Evolutionary conservation across 208 protist genomes (phyloP).

Genomic region (Leptomonas pyrrhocoris): DNA sequence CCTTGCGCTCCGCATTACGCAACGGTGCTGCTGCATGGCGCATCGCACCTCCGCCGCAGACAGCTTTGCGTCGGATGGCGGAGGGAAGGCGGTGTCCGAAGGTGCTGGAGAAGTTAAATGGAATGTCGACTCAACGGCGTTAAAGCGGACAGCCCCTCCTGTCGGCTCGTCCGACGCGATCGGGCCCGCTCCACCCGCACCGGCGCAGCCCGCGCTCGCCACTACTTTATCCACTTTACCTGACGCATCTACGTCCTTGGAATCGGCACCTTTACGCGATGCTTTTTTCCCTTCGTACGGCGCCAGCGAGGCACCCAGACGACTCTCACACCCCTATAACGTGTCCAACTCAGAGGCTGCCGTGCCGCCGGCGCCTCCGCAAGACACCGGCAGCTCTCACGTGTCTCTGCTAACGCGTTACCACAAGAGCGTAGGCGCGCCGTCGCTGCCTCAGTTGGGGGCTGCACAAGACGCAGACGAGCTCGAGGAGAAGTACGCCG

Average conservation of each 20-base stretch:
- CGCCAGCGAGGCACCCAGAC: not conserved
- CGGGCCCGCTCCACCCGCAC: no score
- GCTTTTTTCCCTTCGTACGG: not conserved
- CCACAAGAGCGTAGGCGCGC: no score
- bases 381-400: not conserved
- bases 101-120: no score
- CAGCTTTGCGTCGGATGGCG: not conserved
- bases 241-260: no score
- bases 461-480: not conserved
- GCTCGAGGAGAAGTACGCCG: not conserved
- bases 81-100: not conserved
- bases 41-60: not conserved
- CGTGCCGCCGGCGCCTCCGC: not conserved
- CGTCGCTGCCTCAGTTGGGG: not conserved
- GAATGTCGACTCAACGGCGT: no score
- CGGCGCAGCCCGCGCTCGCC: no score
- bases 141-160: no score
- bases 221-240: no score
- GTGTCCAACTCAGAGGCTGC: not conserved
- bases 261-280: no score
- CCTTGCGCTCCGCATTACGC: not conserved
- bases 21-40: not conserved
- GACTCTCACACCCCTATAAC: not conserved
- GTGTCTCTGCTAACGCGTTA: no score
- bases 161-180: no score